A percentile compares a stretch with the other conserved stretches of the same genome.
phyloP scores from a whole-genome alignment of 192 early-diverging fungal genomes.

The Thamnidium elegans region DNA sequence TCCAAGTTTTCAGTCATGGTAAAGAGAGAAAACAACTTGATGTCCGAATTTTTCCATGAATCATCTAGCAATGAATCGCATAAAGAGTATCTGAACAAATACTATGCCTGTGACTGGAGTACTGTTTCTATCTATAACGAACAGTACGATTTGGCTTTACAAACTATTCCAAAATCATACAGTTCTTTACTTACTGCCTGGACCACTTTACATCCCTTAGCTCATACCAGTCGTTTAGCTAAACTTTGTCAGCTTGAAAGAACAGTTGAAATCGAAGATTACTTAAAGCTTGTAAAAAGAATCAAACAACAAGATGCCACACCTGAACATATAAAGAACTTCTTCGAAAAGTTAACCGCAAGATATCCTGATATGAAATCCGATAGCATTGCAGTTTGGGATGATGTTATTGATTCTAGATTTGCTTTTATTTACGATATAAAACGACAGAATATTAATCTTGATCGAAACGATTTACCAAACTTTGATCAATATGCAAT shows the following conservation, averaged over 20 bases:
- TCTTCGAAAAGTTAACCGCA: not conserved
- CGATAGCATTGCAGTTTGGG: constrained; percentile 60
- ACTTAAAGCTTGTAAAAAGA: constrained; percentile 26
- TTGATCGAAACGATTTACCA: not conserved
- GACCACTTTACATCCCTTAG: constrained; percentile 49
- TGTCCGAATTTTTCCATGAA: constrained; percentile 48
- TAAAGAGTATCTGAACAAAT: constrained; percentile 17
- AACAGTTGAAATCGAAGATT: constrained; percentile 56
- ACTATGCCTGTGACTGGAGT: constrained; percentile 16
- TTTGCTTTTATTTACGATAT: constrained; percentile 11
- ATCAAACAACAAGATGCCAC: not conserved
- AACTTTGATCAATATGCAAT: constrained; percentile 26
- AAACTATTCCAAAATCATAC: constrained; percentile 45
- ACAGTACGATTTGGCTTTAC: constrained; percentile 43
- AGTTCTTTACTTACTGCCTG: constrained; percentile 43
- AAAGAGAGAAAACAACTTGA: constrained; percentile 31
- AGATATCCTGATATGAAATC: constrained; percentile 44
- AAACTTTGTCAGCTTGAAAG: constrained; percentile 42
- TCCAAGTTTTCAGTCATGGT: constrained; percentile 37
- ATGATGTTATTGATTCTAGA: constrained; percentile 53
- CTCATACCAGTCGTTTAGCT: constrained; percentile 38
- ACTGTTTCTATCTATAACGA: constrained; percentile 30
- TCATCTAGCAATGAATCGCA: constrained; percentile 31
- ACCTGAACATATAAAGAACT: constrained; percentile 2
- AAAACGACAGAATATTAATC: not conserved